Percentiles rank a stretch among this genome's conserved stretches.
Conservation (phyloP, 495 filamentous ascomycete species). For the Aspergillus egyptiacus region DNA sequence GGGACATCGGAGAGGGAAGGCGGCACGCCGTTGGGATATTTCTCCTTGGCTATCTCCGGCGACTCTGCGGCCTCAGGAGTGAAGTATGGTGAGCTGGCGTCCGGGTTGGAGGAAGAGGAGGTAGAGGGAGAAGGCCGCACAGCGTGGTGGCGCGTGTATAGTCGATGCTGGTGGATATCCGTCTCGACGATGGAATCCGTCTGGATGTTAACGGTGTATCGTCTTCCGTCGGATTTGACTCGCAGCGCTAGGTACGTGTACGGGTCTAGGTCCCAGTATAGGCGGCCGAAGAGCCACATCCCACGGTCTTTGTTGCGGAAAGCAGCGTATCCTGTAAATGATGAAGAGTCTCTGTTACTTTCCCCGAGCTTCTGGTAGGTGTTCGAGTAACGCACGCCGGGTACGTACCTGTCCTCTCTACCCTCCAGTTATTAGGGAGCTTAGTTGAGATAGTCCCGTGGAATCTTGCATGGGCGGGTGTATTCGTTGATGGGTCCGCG, state of each 20-base stretch:
- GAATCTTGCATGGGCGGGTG: constrained; percentile 63
- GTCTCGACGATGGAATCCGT: constrained; percentile 87
- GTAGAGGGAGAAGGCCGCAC: constrained; percentile 12
- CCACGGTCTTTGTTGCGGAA: constrained; percentile 65
- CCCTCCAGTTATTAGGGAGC: constrained; percentile 51
- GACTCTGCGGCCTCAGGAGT: constrained; percentile 18
- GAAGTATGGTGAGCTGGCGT: constrained; percentile 17
- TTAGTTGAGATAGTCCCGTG: constrained; percentile 83
- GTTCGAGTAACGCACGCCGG: too few species aligned
- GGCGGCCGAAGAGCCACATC: constrained; percentile 67
- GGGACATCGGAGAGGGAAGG: constrained; percentile 36
- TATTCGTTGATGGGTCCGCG: constrained; percentile 34
- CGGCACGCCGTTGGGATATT: constrained; percentile 30
- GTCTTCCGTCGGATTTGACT: constrained; percentile 84
- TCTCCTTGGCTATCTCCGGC: constrained; percentile 17
- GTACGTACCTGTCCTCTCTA: constrained; percentile 54
- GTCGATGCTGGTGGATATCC: constrained; percentile 89
- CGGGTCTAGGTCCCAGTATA: constrained; percentile 81
- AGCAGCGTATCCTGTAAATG: constrained; percentile 85
- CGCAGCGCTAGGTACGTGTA: constrained; percentile 83
- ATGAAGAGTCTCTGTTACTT: too few species aligned
- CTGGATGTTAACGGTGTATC: constrained; percentile 93
- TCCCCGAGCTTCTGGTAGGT: too few species aligned
- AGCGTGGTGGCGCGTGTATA: constrained; percentile 65
- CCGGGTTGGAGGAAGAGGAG: constrained; percentile 11